Evolutionary conservation across 805 yeast genomes (phyloP), one percentile per base, ranked within the genome.

Genomic region (Hanseniaspora lindneri): DNA sequence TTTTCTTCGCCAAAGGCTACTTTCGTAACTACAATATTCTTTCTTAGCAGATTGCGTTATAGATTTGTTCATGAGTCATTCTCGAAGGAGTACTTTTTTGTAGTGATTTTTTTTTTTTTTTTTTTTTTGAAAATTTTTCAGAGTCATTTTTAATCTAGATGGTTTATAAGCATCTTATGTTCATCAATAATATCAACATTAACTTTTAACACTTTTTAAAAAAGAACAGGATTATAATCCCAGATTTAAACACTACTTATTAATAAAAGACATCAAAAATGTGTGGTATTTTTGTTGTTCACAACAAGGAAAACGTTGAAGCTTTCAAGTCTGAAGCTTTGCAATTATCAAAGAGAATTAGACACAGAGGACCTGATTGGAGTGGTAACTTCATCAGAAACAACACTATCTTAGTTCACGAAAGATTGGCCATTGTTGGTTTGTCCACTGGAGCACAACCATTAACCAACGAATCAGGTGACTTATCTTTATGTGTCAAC

Each of bases 341-440:
- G 54, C 94, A 85, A 65, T 74, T 85, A 64, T 75, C 97, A 54
- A 89, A 86, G 68, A 77, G 88, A 69, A 82, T 89, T 65, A 80
- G 99, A 71, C 99, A 92, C 69, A 81, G 99, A 69, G 99, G 99
- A 61, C 99, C 99, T 57, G 99, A 92, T 69, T 92, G 99, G 99
- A 75, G 87, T 33, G 98, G 98, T 61, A 87, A 86, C 78, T 65
- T 74, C 55, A 69, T 75, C 55, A 78, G 79, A 63, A 84, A 84
- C 79, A 65, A 71, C 55, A 85, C 96, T 41, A 80, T 92, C 56
- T 68, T 92, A 56, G 80, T 83, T 58, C 98, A 92, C 66, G 98
- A 92, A 73, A 84, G 98, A 73, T 74, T 92, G 64, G 94, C 97
- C 56, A 88, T 92, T 63, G 98, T 92, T 53, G 98, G 98, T 58